Percentiles rank a stretch among this genome's conserved stretches.
Conservation (phyloP, 345 rosid genomes). For the Salix koriyanagi region DNA sequence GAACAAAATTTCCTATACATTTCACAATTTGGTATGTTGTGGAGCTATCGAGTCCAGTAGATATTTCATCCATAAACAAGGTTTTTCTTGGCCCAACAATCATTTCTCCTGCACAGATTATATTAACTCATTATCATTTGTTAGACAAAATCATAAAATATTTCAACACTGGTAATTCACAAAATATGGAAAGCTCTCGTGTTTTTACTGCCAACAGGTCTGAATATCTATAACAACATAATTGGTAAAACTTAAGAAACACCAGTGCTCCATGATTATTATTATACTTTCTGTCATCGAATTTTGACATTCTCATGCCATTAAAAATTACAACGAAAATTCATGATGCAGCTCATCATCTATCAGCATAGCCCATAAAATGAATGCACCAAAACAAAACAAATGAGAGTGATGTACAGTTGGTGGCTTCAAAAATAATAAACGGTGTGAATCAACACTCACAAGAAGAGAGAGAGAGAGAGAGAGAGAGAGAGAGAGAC, state of each 20-base stretch:
- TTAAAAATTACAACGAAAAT: not conserved
- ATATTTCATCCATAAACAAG: slow-evolving; percentile 96
- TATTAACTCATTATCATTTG: not conserved
- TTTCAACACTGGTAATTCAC: not conserved
- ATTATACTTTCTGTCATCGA: not conserved
- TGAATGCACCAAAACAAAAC: not conserved
- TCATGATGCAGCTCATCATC: not conserved
- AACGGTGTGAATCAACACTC: not conserved
- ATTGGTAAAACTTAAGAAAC: not conserved
- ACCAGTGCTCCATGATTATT: not conserved
- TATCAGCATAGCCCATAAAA: not conserved
- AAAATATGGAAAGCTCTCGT: not conserved
- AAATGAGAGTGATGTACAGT: not conserved
- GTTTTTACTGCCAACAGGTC: not conserved
- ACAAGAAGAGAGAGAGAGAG: slow-evolving; percentile 17
- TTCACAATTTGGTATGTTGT: slow-evolving; percentile 88
- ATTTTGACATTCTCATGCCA: not conserved
- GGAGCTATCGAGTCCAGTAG: slow-evolving; percentile 94
- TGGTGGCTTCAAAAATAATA: not conserved
- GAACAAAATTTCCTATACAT: slow-evolving; percentile 78
- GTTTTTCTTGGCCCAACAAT: slow-evolving; percentile 91
- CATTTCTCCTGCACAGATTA: slow-evolving; percentile 75
- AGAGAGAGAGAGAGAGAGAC: slow-evolving; percentile 23
- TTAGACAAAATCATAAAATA: not conserved
- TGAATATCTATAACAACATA: too few species aligned